Evolutionary conservation across 2,329 filamentous ascomycete species (phyloP), one percentile per base, ranked within the genome.

Genomic region (Endothia cerciana): DNA sequence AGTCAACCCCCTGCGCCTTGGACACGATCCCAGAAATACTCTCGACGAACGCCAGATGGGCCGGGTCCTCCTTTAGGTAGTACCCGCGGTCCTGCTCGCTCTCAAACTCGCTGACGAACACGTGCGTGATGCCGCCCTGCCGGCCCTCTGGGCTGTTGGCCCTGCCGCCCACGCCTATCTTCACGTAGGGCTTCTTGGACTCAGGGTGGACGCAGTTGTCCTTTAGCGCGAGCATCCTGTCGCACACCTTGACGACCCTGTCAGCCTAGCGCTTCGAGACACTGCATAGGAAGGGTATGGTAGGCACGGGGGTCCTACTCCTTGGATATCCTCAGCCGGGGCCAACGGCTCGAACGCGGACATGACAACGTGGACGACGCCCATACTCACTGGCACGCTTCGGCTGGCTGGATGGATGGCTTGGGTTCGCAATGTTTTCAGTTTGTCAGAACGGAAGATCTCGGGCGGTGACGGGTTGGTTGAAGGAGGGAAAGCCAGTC

Each of bases 101-200:
- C 11, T 83, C 82, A 66, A 93, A 93, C 70, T 91, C 85, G 28
- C 84, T 82, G 1, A 93, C 83, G 69, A 93, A 93, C 0, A 82
- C 88, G 73, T 93, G 90, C 0, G 88, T 88, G 60, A 89, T 85
- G 0, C 85, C 89, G 59, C 83, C 81, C 89, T 87, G 66, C 15
- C 33, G 72, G 6, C 85, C 85, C 75, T 91, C 89, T 0, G 81
- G 80, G 36, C 85, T 89, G 68, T 86, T 89, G 72, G 92, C 85
- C 59, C 76, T 77, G 0, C 90, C 90, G 1, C 88, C 89, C 2
- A 80, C 81, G 25, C 83, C 77, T 0, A 82, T 82, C 68, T 81
- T 83, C 67, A 92, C 83, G 71, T 92, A 92, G 0, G 85, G 83
- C 68, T 82, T 78, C 17, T 86, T 77, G 0, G 86, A 84, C 1